Conservation (phyloP, 2,329 filamentous ascomycete genomes). For the Microsporum audouinii region DNA sequence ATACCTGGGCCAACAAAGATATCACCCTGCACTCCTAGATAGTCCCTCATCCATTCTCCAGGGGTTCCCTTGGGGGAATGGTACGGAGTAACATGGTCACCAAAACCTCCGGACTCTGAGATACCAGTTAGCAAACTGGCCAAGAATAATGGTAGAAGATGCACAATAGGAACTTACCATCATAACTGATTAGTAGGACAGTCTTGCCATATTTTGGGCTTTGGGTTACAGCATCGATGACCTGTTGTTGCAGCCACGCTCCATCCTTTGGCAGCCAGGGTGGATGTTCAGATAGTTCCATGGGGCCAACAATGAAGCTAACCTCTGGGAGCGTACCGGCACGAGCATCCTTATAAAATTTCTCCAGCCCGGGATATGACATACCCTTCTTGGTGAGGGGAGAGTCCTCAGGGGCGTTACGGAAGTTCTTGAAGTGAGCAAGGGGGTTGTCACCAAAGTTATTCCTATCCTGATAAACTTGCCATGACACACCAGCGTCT, state of each 20-base stretch:
- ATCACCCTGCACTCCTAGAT: slow-evolving; percentile 32
- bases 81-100: slow-evolving; percentile 45
- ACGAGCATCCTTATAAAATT: slow-evolving; percentile 41
- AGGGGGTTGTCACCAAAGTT: slow-evolving; percentile 46
- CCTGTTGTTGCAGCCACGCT: slow-evolving; percentile 43
- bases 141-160: background rate
- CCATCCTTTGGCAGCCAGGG: slow-evolving; percentile 44
- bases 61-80: slow-evolving; percentile 39
- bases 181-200: slow-evolving; percentile 41
- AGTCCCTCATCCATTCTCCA: slow-evolving; percentile 44
- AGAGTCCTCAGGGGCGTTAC: slow-evolving; percentile 33
- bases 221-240: slow-evolving; percentile 41
- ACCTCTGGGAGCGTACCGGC: slow-evolving; percentile 43
- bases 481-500: slow-evolving; percentile 40
- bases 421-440: slow-evolving; percentile 44
- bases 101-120: slow-evolving; percentile 43
- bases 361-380: slow-evolving; percentile 37
- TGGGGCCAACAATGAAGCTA: slow-evolving; percentile 41
- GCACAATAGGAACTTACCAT: slow-evolving; percentile 23
- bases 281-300: slow-evolving; percentile 44
- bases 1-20: slow-evolving; percentile 34
- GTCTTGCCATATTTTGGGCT: slow-evolving; percentile 42
- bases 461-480: slow-evolving; percentile 40
- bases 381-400: slow-evolving; percentile 38
- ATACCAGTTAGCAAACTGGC: background rate